Evolutionary conservation across 2,329 filamentous ascomycete species (phyloP), one percentile per base, ranked within the genome.

Genomic region (Trichoderma sp.): DNA sequence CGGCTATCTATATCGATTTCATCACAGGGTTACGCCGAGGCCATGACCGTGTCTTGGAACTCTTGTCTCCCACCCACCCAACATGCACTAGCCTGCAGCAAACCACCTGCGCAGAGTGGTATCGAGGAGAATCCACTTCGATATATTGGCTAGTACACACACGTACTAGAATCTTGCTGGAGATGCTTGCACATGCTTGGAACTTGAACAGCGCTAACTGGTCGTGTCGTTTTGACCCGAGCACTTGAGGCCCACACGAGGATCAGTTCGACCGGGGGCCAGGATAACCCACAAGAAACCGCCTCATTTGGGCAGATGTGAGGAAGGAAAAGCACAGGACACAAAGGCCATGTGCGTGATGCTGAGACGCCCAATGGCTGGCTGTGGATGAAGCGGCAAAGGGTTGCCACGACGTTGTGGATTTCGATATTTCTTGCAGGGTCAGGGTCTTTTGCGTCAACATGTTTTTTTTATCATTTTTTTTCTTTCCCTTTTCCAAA

Each of bases 361-460:
- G 64, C 57, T 51, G 47, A 14, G 51, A 63, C 47, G 64, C 64
- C 71, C 64, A 72, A 57, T 72, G 71, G 71, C 64, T 63, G 32
- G 43, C 15, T 7, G 64, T 57, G 71, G 71, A 69, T 69, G 34
- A 69, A 51, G 26, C 61, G 69, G 69, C 69, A 70, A 32, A 56
- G 26, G 34, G 39, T 34, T 71, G 60, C 58, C 34, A 56, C 26
- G 39, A 15, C 57, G 32, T 28, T 30, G 64, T 53, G 64, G 32
- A 39, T 66, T 32, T 62, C 32, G 32, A 62, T 26, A 34, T 39
- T 21, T 39, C 24, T 66, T 47, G 26, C 47, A 26, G 24, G 47
- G 26, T 34, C 21, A 62, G 64, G 71, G 66, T 47, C 18, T 6
- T 51, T 15, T 5, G 6, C 15, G 26, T 18, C 32, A n/a, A n/a